phyloP scores from a whole-genome alignment of 768 basidiomycete genomes.

The Termitomyces sp. region DNA sequence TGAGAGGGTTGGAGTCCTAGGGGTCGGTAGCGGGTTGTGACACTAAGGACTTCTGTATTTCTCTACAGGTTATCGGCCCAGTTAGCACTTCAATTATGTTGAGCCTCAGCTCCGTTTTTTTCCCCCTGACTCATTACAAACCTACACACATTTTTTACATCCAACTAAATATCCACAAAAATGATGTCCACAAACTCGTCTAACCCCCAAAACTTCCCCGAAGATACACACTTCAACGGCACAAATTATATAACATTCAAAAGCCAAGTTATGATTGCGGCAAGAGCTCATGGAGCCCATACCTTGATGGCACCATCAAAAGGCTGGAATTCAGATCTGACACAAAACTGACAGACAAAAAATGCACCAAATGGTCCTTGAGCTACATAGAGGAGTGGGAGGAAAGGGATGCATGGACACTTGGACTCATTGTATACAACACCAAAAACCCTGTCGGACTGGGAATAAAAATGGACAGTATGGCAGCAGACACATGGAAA shows the following conservation, averaged over 20 bases:
- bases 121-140: too few relatives aligned
- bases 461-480: neutral
- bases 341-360: neutral
- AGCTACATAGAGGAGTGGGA: neutral
- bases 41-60: too few relatives aligned
- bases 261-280: neutral
- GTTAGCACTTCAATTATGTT: too few relatives aligned
- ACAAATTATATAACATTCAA: neutral
- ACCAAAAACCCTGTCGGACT: neutral
- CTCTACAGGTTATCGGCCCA: too few relatives aligned
- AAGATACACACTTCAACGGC: neutral
- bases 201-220: neutral
- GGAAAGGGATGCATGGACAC: neutral
- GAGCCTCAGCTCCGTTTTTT: too few relatives aligned
- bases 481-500: neutral
- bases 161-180: too few relatives aligned
- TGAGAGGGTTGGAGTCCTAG: too few relatives aligned
- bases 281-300: neutral
- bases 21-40: too few relatives aligned
- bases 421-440: neutral
- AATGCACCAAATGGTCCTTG: neutral
- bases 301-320: neutral
- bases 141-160: too few relatives aligned
- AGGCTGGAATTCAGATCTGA: too few relatives aligned
- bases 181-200: neutral